Base-by-base conservation (phyloP, 2,329 filamentous ascomycete genomes). In the Didymella pomorum region DNA sequence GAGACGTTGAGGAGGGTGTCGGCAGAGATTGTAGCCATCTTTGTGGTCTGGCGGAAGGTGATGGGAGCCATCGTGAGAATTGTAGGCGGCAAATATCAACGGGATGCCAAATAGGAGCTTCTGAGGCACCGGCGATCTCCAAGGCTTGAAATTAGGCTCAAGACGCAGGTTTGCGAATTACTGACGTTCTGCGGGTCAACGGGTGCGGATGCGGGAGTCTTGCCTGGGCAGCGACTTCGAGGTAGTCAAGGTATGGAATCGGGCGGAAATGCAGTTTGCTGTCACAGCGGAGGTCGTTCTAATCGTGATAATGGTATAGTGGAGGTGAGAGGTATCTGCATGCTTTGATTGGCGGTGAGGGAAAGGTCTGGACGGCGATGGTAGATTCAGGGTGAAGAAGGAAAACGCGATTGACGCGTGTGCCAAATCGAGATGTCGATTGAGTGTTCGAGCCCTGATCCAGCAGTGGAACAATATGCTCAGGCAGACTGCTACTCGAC, bases 1-100 rank as follows among this genome's bases (percentile, higher is more conserved):
- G 59, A 49, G 28, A 67, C 65, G 26, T 48, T 48, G 25, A 73
- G 61, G 21, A 74, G 66, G 4, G 62, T 26, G 5, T 60, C 61
- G 11, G 67, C 63, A 28, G 68, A 67, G 41, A 72, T 64, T 35
- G 55, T 50, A 21, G 60, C 44, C 56, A 64, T 63, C 23, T 52
- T 62, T 28, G 58, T 42, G 21, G 23, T 52, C 4, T n/a, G 46
- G 43, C 21, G 48, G n/a, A 55, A 33, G 26, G 45, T 53, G 23
- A 62, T 59, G 41, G 61, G 43, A 25, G 63, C 56, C 64, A 66
- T 68, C 18, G 52, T 45, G 39, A 43, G 11, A 5, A 23, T 23
- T 43, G 46, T 29, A 31, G 37, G 7, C 9, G 25, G n/a, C 28
- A 5, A 23, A 2, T 16, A 21, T 52, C 18, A 49, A 18, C 39